Base-by-base conservation (phyloP, 2,329 filamentous ascomycete species). In the Phyllosticta ampelicida region DNA sequence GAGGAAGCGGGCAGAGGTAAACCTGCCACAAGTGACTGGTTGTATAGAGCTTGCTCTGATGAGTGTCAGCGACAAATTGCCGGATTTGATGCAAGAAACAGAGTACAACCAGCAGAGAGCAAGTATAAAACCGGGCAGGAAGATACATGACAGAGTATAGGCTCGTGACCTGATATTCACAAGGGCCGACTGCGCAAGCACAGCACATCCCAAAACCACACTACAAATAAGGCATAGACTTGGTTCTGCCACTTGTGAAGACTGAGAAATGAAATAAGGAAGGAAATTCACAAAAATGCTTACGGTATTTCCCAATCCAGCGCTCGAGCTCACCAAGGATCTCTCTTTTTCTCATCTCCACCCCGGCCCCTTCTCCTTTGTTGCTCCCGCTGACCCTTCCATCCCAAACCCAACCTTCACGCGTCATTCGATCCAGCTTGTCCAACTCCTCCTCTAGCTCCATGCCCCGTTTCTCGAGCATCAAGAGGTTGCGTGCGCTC, bases 381-480 rank as follows among this genome's bases (percentile, higher is more conserved):
- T n/a, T n/a, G n/a, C 13, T 44, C n/a, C 36, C 13, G 6, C 36
- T 44, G 4, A 44, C 36, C 9, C 28, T 13, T 13, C 21, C 52
- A 23, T 30, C 28, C 21, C 19, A 30, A 11, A 26, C 29, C 52
- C 52, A 36, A 6, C 21, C 19, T 11, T 54, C 29, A 21, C 21
- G 23, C 21, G 52, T 26, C 19, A 54, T 54, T 11, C 18, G 9
- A 36, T 54, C 19, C 23, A 30, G 52, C 5, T 5, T 6, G 2
- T 52, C 13, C 0, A 56, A 30, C 2, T 56, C 19, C 5, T 16
- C 49, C 2, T 56, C 49, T 0, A 56, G 9, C 9, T 20, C 26
- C 2, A 26, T 23, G 0, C 65, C 56, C 44, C 63, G 59, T 21
- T 62, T 64, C 30, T 63, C 63, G 1, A 62, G 53, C 36, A 62